A percentile compares a stretch with the other conserved stretches of the same genome.
phyloP scores from a whole-genome alignment of 140 eudicot species.

The Bidens hawaiensis region DNA sequence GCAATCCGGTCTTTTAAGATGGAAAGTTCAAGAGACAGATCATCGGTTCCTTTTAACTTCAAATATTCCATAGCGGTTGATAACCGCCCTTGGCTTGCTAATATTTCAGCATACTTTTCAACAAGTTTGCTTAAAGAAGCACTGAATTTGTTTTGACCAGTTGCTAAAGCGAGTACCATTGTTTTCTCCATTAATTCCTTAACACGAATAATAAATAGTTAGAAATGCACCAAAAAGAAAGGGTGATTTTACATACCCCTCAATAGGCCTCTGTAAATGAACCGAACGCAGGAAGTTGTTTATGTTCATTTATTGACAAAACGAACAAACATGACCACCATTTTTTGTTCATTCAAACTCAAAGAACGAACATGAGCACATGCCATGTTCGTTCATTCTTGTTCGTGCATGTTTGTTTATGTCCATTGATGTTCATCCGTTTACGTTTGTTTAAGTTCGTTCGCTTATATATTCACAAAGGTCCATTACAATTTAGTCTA shows the following conservation, averaged over 20 bases:
- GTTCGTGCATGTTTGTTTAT: too few relatives aligned
- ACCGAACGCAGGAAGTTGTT: too few relatives aligned
- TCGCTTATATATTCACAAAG: too few relatives aligned
- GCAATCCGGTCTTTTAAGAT: constrained; percentile 85
- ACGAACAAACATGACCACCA: too few relatives aligned
- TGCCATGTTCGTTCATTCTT: too few relatives aligned
- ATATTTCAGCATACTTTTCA: constrained; percentile 92
- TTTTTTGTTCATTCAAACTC: too few relatives aligned
- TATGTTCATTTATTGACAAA: too few relatives aligned
- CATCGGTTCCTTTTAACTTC: constrained; percentile 75
- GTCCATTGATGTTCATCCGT: too few relatives aligned
- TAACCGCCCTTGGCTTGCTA: constrained; percentile 94
- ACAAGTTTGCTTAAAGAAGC: constrained; percentile 82
- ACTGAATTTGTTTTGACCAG: constrained; percentile 82
- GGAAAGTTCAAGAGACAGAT: constrained; percentile 75
- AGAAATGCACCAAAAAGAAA: not conserved
- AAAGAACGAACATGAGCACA: too few relatives aligned
- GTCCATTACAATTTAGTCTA: too few relatives aligned
- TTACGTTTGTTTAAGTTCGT: too few relatives aligned
- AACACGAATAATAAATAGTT: not conserved
- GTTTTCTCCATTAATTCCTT: constrained; percentile 97
- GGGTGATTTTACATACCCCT: not conserved
- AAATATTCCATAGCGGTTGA: constrained; percentile 89
- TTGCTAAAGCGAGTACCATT: constrained; percentile 80
- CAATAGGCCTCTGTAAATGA: too few relatives aligned